Evolutionary conservation across 257 asterid genomes (phyloP), one percentile per base, ranked within the genome.

Genomic region (Fraxinus quadrangulata): DNA sequence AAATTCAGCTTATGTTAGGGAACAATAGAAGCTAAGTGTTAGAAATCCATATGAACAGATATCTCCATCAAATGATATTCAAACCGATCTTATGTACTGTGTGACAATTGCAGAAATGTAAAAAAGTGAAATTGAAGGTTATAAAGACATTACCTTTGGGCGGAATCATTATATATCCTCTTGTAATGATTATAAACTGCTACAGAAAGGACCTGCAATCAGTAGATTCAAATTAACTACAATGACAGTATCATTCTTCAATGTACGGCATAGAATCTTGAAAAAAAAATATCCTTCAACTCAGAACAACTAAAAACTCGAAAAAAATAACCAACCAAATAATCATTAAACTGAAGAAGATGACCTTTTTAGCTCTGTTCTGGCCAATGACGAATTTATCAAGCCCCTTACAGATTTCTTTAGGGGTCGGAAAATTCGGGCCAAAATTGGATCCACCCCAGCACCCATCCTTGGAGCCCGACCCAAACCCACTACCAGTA

Each of bases 131-230:
- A 61, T 71, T 39, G 67, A 81, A 59, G 78, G 81, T 23, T 76
- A 72, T 79, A 82, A 86, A 86, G 85, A 80, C 87, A 90, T 90
- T 94, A 90, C 96, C 97, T 92, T 45, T 86, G 91, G 5, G 90
- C 76, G 71, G 96, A 79, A 85, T 92, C 97, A 36, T 87, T 86
- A 68, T 85, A 88, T 84, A 93, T 92, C 90, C 99, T 96, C 95
- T 96, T 92, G 92, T 96, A 96, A 83, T 96, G 99, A 82, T 96
- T 96, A 83, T 96, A 96, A 76, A 96, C 97, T 63, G 99, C 99
- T 61, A 96, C 99, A 39, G 99, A 88, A 70, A 96, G 98, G 81
- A 96, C 99, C 98, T 96, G 87, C 80, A 80, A 79, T 66, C 68
- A 75, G 28, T 51, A 42, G 61, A 68, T 36, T 51, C 24, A 74